Conservation (phyloP, 768 basidiomycete genomes). For the Calvatia gigantea region DNA sequence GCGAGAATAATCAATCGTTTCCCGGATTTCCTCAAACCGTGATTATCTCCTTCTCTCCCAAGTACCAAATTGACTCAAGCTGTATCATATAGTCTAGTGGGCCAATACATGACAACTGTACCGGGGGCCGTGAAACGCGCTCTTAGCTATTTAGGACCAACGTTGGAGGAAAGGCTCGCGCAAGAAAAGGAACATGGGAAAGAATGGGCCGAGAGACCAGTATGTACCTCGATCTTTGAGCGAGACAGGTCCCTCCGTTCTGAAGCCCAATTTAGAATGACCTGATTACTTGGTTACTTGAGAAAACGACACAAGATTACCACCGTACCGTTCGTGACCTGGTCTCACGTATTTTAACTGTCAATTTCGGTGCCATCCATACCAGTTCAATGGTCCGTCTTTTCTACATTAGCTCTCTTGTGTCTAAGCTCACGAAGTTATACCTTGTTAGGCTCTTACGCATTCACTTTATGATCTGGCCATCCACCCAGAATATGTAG, state of each 20-base stretch:
- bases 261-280: conserved; percentile 31
- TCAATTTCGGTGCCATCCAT: conserved; percentile 42
- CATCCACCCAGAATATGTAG: conserved; percentile 26
- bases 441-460: conserved; percentile 27
- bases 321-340: conserved; percentile 24
- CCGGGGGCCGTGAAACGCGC: conserved; percentile 5
- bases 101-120: conserved; percentile 10
- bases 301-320: conserved; percentile 29
- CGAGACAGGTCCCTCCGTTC: not conserved
- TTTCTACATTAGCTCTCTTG: not conserved
- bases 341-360: conserved; percentile 29
- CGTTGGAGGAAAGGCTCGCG: conserved; percentile 13
- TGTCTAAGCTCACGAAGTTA: not conserved
- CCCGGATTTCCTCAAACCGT: conserved; percentile 40
- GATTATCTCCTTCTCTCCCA: conserved; percentile 8
- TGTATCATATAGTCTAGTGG: not conserved
- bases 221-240: conserved; percentile 2
- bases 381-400: conserved; percentile 38
- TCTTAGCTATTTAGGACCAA: conserved; percentile 7
- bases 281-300: conserved; percentile 46
- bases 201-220: conserved; percentile 11
- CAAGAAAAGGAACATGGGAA: not conserved
- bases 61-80: not conserved
- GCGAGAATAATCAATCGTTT: conserved; percentile 27
- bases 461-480: conserved; percentile 34